These are phyloP conservation scores for Coniosporium tulheliwenetii DNA, from an alignment of 2,329 filamentous ascomycete species.

Conservation along the genomic window DNA sequence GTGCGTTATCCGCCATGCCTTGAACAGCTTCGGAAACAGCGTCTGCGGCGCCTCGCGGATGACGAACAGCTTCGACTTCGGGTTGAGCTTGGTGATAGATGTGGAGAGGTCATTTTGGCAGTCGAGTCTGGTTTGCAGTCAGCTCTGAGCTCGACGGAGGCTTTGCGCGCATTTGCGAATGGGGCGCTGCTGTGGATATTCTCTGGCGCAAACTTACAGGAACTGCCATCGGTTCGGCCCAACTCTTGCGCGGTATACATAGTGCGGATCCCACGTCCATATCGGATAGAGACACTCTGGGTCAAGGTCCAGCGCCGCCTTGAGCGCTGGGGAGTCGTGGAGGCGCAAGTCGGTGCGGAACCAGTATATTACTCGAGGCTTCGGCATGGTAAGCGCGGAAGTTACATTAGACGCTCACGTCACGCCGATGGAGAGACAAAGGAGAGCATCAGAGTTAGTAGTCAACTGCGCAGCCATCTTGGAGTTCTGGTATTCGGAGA, in stretches of 20 bases:
- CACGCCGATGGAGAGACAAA: too few relatives aligned
- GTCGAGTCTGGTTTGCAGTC: slow-evolving; percentile 37
- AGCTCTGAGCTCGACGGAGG: too few relatives aligned
- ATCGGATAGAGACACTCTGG: slow-evolving; percentile 57
- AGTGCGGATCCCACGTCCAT: slow-evolving; percentile 71
- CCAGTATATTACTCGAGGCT: slow-evolving; percentile 55
- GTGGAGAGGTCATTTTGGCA: slow-evolving; percentile 56
- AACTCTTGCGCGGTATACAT: slow-evolving; percentile 56
- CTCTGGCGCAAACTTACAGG: slow-evolving; percentile 24
- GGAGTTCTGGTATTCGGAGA: too few relatives aligned
- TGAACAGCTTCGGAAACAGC: slow-evolving; percentile 56
- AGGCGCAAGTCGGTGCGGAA: slow-evolving; percentile 64
- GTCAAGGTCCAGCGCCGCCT: slow-evolving; percentile 54
- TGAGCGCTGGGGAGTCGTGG: slow-evolving; percentile 60
- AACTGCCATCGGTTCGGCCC: slow-evolving; percentile 64
- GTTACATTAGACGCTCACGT: too few relatives aligned
- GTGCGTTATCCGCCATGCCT: slow-evolving; percentile 58
- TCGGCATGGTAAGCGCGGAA: slow-evolving; percentile 8
- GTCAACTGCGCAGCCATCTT: too few relatives aligned
- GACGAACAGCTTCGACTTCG: slow-evolving; percentile 55
- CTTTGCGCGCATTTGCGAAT: too few relatives aligned
- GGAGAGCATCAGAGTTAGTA: too few relatives aligned
- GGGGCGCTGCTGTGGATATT: too few relatives aligned
- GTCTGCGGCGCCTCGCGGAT: slow-evolving; percentile 58
- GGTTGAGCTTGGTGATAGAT: slow-evolving; percentile 53